These are phyloP conservation scores for Trichosporon sp. DNA, from an alignment of 1,284 basidiomycete species.

Conservation along the genomic window DNA sequence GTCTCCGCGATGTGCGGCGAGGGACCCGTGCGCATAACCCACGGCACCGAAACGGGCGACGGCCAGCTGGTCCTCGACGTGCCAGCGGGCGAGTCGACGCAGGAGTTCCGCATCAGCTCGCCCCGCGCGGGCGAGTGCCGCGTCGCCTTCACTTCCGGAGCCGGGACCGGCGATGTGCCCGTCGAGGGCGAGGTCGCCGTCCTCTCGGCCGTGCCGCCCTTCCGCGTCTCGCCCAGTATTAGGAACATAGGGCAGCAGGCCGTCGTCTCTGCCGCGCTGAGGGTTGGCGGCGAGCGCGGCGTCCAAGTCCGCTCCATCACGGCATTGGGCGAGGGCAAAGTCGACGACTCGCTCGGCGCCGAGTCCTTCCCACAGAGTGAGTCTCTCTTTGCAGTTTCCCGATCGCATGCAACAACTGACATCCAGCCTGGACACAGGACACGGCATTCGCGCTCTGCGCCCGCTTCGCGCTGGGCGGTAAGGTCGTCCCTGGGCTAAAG, in stretches of 20 bases:
- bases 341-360: slow-evolving; percentile 2
- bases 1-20: not conserved
- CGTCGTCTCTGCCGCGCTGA: not conserved
- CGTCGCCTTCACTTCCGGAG: not conserved
- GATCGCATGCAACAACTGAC: not conserved
- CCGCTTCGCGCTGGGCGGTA: slow-evolving; percentile 13
- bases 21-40: not conserved
- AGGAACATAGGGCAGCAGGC: not conserved
- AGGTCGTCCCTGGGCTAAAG: slow-evolving; percentile 2
- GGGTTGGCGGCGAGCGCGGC: not conserved
- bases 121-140: not conserved
- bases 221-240: slow-evolving; percentile 10
- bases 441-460: slow-evolving; percentile 22
- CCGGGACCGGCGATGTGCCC: too few relatives aligned
- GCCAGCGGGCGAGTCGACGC: not conserved
- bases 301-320: not conserved
- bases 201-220: slow-evolving; percentile 30
- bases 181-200: not conserved
- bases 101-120: not conserved
- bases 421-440: not conserved
- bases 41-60: slow-evolving; percentile 1
- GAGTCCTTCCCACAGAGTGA: not conserved
- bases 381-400: too few relatives aligned
- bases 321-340: not conserved
- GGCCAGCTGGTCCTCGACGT: slow-evolving; percentile 21